Evolutionary conservation across 139 green algal genomes (phyloP), one percentile per base, ranked within the genome.

Genomic region (Zygnema circumcarinatum): DNA sequence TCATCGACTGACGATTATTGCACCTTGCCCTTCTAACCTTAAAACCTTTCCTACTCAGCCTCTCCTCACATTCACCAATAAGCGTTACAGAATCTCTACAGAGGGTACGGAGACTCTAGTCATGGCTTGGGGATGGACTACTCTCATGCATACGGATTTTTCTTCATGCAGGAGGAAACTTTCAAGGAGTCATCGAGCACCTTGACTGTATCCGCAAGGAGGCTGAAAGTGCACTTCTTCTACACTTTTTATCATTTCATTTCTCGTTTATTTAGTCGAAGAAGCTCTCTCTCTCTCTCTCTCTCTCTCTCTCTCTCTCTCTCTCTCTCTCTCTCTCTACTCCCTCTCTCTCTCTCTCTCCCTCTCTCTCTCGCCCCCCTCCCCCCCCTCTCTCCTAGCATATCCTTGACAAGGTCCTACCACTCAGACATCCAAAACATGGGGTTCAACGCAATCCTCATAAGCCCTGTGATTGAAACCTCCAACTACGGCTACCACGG

Each of bases 341-440:
- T 25, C 25, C 54, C 54, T 25, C 54, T 33, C 54, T 72, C 54
- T 29, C 54, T 25, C 54, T 29, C 29, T 72, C 25, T 33, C 54
- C 54, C 54, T 33, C 25, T 33, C 54, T 25, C 54, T 33, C 29
- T 25, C 25, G 54, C 54, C 54, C 54, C 54, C 54, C 54, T 72
- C 54, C 29, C 29, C 25, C 54, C 25, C 54, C n/a, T n/a, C n/a
- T n/a, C n/a, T n/a, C n/a, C n/a, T n/a, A n/a, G n/a, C n/a, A n/a
- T n/a, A n/a, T n/a, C n/a, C n/a, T n/a, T n/a, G n/a, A n/a, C n/a
- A n/a, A n/a, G n/a, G n/a, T n/a, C n/a, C n/a, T n/a, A 72, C 25
- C 54, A 72, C 54, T 33, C 79, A 85, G 79, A 85, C 47, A 85
- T 85, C n/a, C 3, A 32, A 29, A 31, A 35, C 20, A 86, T 86